phyloP scores from a whole-genome alignment of 1,284 basidiomycete species.

The Porogramme epimiltina region DNA sequence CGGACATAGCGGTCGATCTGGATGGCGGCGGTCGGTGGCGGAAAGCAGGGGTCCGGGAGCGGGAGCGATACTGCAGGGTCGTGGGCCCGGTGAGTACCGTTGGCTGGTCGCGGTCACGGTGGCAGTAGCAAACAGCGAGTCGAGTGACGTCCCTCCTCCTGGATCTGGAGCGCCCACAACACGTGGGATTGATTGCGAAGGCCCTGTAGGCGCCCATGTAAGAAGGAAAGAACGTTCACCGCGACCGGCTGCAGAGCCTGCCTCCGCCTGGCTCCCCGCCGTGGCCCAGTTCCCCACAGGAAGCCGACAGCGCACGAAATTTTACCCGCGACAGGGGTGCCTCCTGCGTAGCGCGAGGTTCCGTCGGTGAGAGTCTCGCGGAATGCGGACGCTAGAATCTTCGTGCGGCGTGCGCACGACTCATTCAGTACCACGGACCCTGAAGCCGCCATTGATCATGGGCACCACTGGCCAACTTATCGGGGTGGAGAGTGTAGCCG shows the following conservation, averaged over 20 bases:
- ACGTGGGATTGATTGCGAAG: constrained; percentile 18
- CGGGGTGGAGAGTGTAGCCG: neutral
- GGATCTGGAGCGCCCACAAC: neutral
- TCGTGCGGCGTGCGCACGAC: constrained; percentile 7
- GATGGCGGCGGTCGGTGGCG: too few species aligned
- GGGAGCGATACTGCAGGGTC: too few species aligned
- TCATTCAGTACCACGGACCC: constrained; percentile 19
- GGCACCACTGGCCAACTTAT: constrained; percentile 9
- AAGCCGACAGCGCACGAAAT: too few species aligned
- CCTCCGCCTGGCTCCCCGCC: too few species aligned
- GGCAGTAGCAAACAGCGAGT: neutral
- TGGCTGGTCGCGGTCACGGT: neutral
- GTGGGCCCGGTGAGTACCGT: too few species aligned
- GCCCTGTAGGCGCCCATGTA: constrained; percentile 12
- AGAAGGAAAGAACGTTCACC: constrained; percentile 11
- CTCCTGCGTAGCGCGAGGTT: constrained; percentile 2
- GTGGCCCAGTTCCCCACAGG: too few species aligned
- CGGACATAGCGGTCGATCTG: constrained; percentile 5
- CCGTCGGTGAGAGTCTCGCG: constrained; percentile 5
- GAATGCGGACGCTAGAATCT: constrained; percentile 15
- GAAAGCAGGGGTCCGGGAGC: too few species aligned
- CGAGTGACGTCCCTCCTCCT: neutral
- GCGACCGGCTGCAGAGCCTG: neutral
- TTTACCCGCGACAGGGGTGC: neutral
- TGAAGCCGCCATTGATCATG: constrained; percentile 17